Conservation (phyloP, 2,329 filamentous ascomycete species). For the Alternaria brassicicola region DNA sequence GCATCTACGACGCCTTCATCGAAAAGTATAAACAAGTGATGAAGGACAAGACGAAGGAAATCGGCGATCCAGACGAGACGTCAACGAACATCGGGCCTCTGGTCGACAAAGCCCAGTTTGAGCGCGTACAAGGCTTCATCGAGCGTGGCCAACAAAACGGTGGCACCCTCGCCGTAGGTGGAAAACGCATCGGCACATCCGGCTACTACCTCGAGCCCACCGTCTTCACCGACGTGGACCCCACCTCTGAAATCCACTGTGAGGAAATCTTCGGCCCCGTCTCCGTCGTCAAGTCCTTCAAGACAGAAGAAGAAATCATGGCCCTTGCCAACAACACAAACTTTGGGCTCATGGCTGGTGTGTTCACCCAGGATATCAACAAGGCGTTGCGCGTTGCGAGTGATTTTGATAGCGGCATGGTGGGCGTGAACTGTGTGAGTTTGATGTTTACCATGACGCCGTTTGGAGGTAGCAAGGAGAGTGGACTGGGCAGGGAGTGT, state of each 20-base stretch:
- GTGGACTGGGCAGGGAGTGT: constrained; percentile 58
- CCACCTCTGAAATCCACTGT: constrained; percentile 43
- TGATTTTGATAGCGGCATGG: constrained; percentile 45
- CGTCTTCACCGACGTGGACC: constrained; percentile 45
- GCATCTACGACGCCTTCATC: constrained; percentile 48
- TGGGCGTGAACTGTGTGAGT: constrained; percentile 44
- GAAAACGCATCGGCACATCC: constrained; percentile 38
- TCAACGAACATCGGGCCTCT: constrained; percentile 44
- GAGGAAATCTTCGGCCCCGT: constrained; percentile 51
- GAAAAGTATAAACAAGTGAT: constrained; percentile 45
- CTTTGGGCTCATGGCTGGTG: constrained; percentile 48
- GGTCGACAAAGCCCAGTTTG: constrained; percentile 44
- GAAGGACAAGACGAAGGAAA: constrained; percentile 36
- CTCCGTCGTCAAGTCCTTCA: constrained; percentile 44
- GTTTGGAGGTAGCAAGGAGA: constrained; percentile 60
- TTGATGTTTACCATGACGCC: constrained; percentile 51
- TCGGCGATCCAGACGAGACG: constrained; percentile 41
- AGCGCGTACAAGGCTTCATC: constrained; percentile 45
- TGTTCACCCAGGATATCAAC: constrained; percentile 51
- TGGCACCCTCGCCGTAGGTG: constrained; percentile 43
- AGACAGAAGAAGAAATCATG: constrained; percentile 50
- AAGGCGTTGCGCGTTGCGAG: constrained; percentile 41
- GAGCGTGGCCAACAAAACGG: constrained; percentile 38
- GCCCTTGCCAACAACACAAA: constrained; percentile 48
- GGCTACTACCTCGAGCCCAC: constrained; percentile 46